Conservation (phyloP, 179 eudicot species). For the Monotropa hypopitys region DNA sequence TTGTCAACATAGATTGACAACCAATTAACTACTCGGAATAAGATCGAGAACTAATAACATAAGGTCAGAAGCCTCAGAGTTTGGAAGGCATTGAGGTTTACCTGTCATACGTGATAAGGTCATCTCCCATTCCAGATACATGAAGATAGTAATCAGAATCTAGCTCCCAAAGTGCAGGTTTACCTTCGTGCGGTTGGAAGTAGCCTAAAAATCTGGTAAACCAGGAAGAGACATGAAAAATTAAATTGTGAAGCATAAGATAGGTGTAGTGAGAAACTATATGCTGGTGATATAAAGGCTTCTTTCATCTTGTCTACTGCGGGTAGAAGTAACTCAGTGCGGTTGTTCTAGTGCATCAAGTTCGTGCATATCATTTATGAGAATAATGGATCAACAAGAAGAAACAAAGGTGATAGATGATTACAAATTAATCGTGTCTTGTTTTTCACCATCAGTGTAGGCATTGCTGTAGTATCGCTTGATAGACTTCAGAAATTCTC, state of each 20-base stretch:
- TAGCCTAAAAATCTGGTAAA: conserved; percentile 77
- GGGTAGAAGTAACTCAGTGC: not conserved
- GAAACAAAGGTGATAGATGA: conserved; percentile 8
- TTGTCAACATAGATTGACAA: not conserved
- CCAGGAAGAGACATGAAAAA: not conserved
- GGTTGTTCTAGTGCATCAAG: not conserved
- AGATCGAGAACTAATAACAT: not conserved
- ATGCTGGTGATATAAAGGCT: not conserved
- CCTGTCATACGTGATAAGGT: conserved; percentile 29
- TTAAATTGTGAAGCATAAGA: not conserved
- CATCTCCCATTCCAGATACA: conserved; percentile 85
- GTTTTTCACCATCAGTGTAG: conserved; percentile 96
- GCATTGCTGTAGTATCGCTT: conserved; percentile 96
- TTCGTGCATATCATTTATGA: not conserved
- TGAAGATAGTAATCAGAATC: conserved; percentile 99
- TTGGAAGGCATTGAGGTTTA: conserved; percentile 10
- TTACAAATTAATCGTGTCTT: conserved; percentile 93
- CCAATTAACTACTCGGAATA: not conserved
- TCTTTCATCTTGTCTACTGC: not conserved
- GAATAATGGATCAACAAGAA: conserved; percentile 3
- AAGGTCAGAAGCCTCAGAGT: conserved; percentile 2
- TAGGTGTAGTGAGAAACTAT: not conserved
- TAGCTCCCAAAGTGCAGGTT: conserved; percentile 96
- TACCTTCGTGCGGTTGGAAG: conserved; percentile 92
- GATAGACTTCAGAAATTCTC: conserved; percentile 89